Conservation (phyloP, 1,284 basidiomycete species). For the Austroboletus novae-zelandiae region DNA sequence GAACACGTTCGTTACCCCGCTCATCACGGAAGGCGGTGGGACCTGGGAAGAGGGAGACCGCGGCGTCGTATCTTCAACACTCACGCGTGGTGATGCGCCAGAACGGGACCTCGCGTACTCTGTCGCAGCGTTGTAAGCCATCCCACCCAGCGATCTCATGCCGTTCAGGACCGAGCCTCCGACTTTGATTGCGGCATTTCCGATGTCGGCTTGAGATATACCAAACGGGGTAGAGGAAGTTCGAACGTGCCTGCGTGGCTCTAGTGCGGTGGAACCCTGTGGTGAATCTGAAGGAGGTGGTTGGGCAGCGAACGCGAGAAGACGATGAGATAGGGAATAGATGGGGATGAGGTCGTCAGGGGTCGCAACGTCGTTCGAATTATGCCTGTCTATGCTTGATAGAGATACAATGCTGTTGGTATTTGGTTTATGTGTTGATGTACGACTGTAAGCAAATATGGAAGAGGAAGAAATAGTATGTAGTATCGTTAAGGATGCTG, state of each 20-base stretch:
- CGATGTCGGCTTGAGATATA: conserved; percentile 46
- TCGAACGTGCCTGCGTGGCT: conserved; percentile 22
- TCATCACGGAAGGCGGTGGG: conserved; percentile 15
- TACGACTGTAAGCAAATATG: conserved; percentile 35
- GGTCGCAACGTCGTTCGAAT: conserved; percentile 16
- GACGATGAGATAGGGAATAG: conserved; percentile 59
- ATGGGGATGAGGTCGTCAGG: conserved; percentile 40
- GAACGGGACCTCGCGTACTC: conserved; percentile 30
- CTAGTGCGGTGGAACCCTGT: conserved; percentile 14
- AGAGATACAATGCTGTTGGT: conserved; percentile 39
- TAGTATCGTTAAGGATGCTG: conserved; percentile 50
- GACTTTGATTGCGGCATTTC: conserved; percentile 53
- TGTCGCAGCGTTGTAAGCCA: conserved; percentile 55
- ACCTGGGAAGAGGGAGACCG: conserved; percentile 11
- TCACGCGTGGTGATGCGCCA: conserved; percentile 10
- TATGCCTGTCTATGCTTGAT: conserved; percentile 33
- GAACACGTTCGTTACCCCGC: conserved; percentile 34
- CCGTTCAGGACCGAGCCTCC: conserved; percentile 62
- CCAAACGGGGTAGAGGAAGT: conserved; percentile 28
- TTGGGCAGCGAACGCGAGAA: conserved; percentile 59
- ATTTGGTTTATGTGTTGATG: conserved; percentile 33
- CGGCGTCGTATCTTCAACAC: not conserved
- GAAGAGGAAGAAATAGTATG: conserved; percentile 48
- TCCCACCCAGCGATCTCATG: conserved; percentile 62
- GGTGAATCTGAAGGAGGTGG: conserved; percentile 35